Conservation (phyloP, 139 green algal genomes). For the Eudorina sp. region DNA sequence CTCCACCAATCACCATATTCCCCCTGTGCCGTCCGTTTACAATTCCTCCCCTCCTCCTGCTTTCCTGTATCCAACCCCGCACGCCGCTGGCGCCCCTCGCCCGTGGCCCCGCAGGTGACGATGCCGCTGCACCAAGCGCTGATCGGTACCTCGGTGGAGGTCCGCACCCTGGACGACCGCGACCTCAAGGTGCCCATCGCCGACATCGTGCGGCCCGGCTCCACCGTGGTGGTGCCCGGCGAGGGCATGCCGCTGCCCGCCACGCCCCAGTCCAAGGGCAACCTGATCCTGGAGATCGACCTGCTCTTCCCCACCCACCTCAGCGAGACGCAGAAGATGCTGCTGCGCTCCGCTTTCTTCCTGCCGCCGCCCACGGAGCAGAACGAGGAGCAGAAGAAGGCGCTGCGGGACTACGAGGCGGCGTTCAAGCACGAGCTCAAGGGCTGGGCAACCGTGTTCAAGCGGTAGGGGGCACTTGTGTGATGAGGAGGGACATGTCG, state of each 20-base stretch:
- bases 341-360: conserved; percentile 79
- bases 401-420: conserved; percentile 70
- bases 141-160: conserved; percentile 62
- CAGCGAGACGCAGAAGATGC: conserved; percentile 79
- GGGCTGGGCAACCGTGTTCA: conserved; percentile 67
- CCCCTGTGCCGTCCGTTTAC: not conserved
- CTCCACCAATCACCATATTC: too few species aligned
- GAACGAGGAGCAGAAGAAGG: conserved; percentile 66
- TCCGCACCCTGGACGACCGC: conserved; percentile 78
- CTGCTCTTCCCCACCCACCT: conserved; percentile 79
- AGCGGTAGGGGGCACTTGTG: not conserved
- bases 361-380: conserved; percentile 62
- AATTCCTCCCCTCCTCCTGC: not conserved
- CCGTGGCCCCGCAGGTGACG: conserved; percentile 48
- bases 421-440: conserved; percentile 72
- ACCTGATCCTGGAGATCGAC: conserved; percentile 78
- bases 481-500: not conserved
- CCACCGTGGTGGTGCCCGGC: conserved; percentile 63
- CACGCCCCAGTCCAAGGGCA: conserved; percentile 51
- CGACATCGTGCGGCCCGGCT: conserved; percentile 75
- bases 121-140: conserved; percentile 83
- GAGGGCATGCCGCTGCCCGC: conserved; percentile 64
- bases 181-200: conserved; percentile 69
- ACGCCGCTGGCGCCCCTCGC: too few species aligned
- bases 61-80: not conserved